Evolutionary conservation across 257 asterid species (phyloP).

Genomic region (Fraxinus quadrangulata): DNA sequence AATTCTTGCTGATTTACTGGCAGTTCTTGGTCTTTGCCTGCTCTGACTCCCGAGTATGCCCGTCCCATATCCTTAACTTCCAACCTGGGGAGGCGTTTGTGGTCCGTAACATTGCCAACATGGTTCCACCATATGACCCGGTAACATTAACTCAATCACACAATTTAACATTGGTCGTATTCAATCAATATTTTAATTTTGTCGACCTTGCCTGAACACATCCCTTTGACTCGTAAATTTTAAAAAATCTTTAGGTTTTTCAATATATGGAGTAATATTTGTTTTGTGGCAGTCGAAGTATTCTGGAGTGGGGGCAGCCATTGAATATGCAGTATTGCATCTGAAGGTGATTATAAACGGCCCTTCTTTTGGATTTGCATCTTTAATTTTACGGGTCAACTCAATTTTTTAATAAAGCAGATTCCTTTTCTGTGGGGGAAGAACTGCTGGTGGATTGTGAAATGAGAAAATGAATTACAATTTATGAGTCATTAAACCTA

Average conservation of each 20-base stretch:
- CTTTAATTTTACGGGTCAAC: slow-evolving; percentile 22
- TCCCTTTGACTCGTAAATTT: no score
- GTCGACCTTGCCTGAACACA: no score
- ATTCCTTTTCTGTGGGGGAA: slow-evolving; percentile 5
- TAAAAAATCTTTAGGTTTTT: no score
- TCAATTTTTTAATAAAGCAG: neutral
- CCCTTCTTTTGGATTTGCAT: slow-evolving; percentile 1
- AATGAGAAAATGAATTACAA: neutral
- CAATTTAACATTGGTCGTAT: no score
- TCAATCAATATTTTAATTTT: neutral
- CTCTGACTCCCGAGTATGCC: slow-evolving; percentile 68
- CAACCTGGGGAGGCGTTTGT: slow-evolving; percentile 67
- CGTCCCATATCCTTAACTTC: slow-evolving; percentile 52
- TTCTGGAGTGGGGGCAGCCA: slow-evolving; percentile 86
- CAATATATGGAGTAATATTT: neutral
- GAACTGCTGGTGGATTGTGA: slow-evolving; percentile 28
- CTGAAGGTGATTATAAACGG: slow-evolving; percentile 52
- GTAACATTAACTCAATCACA: slow-evolving; percentile 15
- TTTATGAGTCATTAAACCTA: neutral
- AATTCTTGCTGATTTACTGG: neutral
- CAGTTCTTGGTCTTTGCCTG: slow-evolving; percentile 69
- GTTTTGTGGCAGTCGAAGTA: slow-evolving; percentile 53
- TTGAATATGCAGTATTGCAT: slow-evolving; percentile 84
- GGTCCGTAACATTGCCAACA: slow-evolving; percentile 60
- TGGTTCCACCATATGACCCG: slow-evolving; percentile 65